Base-by-base conservation (phyloP, 768 basidiomycete genomes). In the Exidia glandulosa region DNA sequence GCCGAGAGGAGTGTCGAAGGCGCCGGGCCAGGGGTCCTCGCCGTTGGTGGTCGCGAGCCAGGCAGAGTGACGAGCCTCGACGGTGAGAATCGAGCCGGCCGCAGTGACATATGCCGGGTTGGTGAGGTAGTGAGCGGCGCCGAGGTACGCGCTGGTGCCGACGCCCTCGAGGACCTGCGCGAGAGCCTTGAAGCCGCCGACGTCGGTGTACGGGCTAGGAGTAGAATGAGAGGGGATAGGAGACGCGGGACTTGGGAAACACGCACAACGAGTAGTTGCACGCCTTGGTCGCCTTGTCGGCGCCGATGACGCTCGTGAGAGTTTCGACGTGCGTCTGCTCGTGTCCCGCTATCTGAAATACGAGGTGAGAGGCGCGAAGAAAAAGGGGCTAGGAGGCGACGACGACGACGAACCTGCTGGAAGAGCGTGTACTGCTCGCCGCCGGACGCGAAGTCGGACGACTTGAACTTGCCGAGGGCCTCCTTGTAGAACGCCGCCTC, bases 241-340 rank as follows among this genome's bases (percentile, higher is more conserved):
- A 10, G 12, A 37, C 19, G n/a, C 36, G 36, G 19, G 12, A 37
- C 19, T 37, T 37, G 2, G 36, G 19, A 37, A 37, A 37, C 1
- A 72, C 79, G 56, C 61, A 83, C 82, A 87, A 85, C 47, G 65
- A 65, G 70, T 88, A 88, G 19, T 74, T 69, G 74, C 87, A 88
- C 2, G 81, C 73, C 65, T 77, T 58, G 16, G 79, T 73, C 10
- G 80, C 77, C 36, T 37, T 37, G 5, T 73, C 69, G 27, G 70
- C 72, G 1, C 78, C 77, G 32, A 85, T 70, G 0, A 74, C 75
- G 10, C 60, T 65, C 6, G 79, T 70, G 32, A 87, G 73, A 67
- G 81, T 76, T 9, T 74, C 66, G 61, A 83, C 81, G 70, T 88
- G 86, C 10, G 71, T 69, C 31, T 68, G 66, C 67, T 86, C 83